Evolutionary conservation across 2,329 filamentous ascomycete species (phyloP).

Genomic region (Colletotrichum chrysophilum): DNA sequence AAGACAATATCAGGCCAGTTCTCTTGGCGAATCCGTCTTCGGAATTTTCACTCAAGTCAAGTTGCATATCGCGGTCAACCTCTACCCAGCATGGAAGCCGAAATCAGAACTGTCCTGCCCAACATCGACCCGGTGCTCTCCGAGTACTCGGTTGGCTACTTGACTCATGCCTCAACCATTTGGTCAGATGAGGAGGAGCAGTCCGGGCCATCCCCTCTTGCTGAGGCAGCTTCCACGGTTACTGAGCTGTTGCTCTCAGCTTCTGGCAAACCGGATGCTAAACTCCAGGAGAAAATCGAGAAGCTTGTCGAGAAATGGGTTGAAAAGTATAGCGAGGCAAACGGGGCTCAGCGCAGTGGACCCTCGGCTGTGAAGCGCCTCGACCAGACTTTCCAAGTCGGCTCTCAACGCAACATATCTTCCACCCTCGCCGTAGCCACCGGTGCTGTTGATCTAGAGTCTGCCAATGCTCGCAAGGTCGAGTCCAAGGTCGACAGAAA

Average conservation of each 20-base stretch:
- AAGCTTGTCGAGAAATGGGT: conserved; percentile 91
- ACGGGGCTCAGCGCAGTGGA: conserved; percentile 73
- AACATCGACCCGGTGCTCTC: conserved; percentile 88
- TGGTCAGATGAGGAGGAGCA: conserved; percentile 78
- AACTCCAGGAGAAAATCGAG: conserved; percentile 79
- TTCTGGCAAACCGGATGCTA: conserved; percentile 78
- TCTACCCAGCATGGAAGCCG: conserved; percentile 73
- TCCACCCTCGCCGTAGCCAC: conserved; percentile 89
- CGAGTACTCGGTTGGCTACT: conserved; percentile 92
- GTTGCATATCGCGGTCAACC: background rate
- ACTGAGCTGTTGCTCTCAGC: conserved; percentile 92
- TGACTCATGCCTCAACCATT: conserved; percentile 88
- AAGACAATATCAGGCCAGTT: background rate
- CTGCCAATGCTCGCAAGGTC: conserved; percentile 89
- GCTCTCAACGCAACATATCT: conserved; percentile 92
- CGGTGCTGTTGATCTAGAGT: conserved; percentile 88
- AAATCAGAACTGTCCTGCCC: conserved; percentile 83
- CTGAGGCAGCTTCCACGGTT: conserved; percentile 82
- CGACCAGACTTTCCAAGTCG: conserved; percentile 94
- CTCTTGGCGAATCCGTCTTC: background rate
- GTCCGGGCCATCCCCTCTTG: conserved; percentile 74
- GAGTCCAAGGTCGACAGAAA: conserved; percentile 98
- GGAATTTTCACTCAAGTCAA: background rate
- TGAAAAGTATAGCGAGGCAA: conserved; percentile 75
- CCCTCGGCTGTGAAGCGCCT: conserved; percentile 82